Conservation (phyloP, 176 grass and related monocot genomes). For the Dactylis glomerata region DNA sequence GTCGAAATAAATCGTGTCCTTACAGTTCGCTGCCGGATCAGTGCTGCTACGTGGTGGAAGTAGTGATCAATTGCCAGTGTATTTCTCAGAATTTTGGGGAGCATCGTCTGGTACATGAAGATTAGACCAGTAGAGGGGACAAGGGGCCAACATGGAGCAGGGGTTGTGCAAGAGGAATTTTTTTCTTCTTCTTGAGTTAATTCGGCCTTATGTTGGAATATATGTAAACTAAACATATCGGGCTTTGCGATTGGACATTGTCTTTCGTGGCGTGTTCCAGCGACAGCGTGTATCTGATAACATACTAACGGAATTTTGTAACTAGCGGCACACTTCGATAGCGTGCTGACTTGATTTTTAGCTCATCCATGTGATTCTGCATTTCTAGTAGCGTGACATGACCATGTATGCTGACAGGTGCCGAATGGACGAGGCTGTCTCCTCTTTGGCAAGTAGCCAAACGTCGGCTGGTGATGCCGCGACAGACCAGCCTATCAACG, state of each 20-base stretch:
- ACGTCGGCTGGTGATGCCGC: not conserved
- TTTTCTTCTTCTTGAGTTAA: not conserved
- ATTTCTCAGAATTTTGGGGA: not conserved
- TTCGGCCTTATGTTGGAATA: not conserved
- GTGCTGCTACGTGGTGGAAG: not conserved
- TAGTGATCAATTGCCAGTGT: not conserved
- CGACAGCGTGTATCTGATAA: not conserved
- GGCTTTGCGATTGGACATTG: not conserved
- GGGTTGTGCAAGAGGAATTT: not conserved
- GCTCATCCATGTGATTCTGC: not conserved
- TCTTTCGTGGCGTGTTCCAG: not conserved
- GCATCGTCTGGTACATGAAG: not conserved
- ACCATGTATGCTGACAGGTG: not conserved
- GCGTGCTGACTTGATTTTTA: not conserved
- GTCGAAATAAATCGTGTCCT: not conserved
- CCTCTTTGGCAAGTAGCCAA: constrained; percentile 6
- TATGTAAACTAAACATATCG: not conserved
- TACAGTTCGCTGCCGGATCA: not conserved
- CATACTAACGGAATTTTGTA: not conserved
- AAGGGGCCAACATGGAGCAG: not conserved
- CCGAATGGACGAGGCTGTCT: constrained; percentile 22
- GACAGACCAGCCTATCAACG: constrained; percentile 33
- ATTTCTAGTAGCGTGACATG: not conserved
- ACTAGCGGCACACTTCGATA: not conserved
- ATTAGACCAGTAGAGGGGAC: not conserved